Conservation (phyloP, 83 land plant species). For the Picea engelmannii region DNA sequence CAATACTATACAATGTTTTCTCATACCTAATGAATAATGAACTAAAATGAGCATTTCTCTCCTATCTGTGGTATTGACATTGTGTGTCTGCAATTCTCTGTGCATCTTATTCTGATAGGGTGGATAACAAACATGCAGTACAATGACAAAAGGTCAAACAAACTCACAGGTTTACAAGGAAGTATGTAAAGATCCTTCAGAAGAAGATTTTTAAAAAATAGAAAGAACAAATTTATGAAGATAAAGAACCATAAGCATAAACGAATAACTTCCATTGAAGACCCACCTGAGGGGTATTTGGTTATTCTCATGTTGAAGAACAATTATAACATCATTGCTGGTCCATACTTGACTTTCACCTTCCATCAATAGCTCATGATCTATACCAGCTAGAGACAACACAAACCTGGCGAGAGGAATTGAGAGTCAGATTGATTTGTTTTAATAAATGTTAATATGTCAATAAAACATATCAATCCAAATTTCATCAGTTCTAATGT, state of each 20-base stretch:
- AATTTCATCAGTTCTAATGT: neutral
- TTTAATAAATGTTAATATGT: neutral
- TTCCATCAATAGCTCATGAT: slow-evolving; percentile 87
- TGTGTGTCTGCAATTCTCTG: no score
- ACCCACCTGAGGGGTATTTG: slow-evolving; percentile 89
- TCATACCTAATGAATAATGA: no score
- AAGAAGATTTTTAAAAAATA: neutral
- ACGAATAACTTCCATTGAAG: neutral
- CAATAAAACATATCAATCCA: neutral
- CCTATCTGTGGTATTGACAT: no score
- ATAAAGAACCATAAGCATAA: neutral
- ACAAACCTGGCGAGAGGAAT: slow-evolving; percentile 65
- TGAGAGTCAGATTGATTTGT: neutral
- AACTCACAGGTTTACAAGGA: neutral
- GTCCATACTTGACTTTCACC: slow-evolving; percentile 98
- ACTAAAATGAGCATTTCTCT: no score
- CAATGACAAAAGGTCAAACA: neutral
- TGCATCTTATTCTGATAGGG: no score
- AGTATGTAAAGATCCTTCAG: neutral
- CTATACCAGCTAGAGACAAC: slow-evolving; percentile 89
- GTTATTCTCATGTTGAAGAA: slow-evolving; percentile 83
- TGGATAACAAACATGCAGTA: neutral
- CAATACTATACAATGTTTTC: no score
- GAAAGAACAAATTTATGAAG: neutral
- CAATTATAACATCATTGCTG: slow-evolving; percentile 94